Percentiles rank a stretch among this genome's conserved stretches.
Evolutionary conservation across 2,329 filamentous ascomycete genomes (phyloP).

Genomic region (Penicillium sp.): DNA sequence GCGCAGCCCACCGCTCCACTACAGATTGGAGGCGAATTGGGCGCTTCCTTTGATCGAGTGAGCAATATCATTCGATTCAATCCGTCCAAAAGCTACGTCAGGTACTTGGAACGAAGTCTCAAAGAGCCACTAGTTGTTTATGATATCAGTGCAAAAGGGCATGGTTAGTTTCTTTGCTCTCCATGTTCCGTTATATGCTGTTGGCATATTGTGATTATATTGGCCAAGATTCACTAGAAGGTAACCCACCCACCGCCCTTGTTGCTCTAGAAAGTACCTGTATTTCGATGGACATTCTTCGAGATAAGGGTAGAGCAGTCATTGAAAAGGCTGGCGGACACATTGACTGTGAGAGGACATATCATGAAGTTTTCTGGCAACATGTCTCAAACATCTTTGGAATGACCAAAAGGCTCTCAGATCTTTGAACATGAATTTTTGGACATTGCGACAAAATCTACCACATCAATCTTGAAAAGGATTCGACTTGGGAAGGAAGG

Average conservation of each 20-base stretch:
- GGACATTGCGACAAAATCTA: constrained; percentile 8
- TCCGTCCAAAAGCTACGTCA: constrained; percentile 8
- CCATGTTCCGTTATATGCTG: constrained; percentile 12
- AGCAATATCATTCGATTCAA: constrained; percentile 6
- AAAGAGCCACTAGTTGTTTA: constrained; percentile 7
- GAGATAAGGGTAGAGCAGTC: neutral
- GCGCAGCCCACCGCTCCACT: constrained; percentile 6
- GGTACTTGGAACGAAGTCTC: constrained; percentile 1
- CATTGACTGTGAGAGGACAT: constrained; percentile 5
- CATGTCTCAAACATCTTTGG: neutral
- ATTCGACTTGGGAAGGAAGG: neutral
- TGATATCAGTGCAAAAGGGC: constrained; percentile 8
- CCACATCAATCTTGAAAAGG: neutral
- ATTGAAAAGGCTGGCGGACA: constrained; percentile 5
- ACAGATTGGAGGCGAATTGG: constrained; percentile 4
- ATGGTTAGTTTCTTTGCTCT: constrained; percentile 11
- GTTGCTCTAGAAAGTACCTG: no score
- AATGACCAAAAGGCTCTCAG: neutral
- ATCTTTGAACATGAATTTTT: constrained; percentile 14
- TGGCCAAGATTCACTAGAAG: neutral
- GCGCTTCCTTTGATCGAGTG: constrained; percentile 5
- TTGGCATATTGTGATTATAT: constrained; percentile 2
- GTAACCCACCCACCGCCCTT: neutral
- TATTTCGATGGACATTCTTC: neutral
- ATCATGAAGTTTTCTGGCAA: constrained; percentile 12